phyloP scores from a whole-genome alignment of 495 filamentous ascomycete species.

The Tuber umbilicatum region DNA sequence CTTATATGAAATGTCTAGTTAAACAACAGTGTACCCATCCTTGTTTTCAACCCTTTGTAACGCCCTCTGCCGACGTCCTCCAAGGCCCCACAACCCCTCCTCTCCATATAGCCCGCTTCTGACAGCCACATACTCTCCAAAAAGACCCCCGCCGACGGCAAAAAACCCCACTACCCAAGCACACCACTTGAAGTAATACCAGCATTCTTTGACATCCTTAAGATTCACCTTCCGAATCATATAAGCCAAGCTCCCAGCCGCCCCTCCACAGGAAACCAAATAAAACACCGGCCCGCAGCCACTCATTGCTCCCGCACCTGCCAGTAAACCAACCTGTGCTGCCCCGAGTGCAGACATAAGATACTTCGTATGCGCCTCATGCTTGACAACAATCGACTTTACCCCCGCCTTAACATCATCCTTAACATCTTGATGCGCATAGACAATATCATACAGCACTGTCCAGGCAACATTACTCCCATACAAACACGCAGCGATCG shows the following conservation, averaged over 20 bases:
- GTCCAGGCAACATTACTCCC: slow-evolving; percentile 88
- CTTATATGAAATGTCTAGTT: background rate
- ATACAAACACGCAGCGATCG: slow-evolving; percentile 69
- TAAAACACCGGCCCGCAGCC: slow-evolving; percentile 83
- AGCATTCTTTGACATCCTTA: slow-evolving; percentile 77
- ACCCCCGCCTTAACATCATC: slow-evolving; percentile 90
- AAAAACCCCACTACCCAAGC: slow-evolving; percentile 65
- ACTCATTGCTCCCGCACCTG: slow-evolving; percentile 62
- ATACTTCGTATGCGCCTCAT: slow-evolving; percentile 80
- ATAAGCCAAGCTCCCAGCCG: slow-evolving; percentile 62
- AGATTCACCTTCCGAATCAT: slow-evolving; percentile 89
- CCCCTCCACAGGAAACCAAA: slow-evolving; percentile 75
- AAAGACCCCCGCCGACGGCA: slow-evolving; percentile 50
- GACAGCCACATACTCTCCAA: slow-evolving; percentile 56
- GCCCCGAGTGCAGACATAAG: slow-evolving; percentile 70
- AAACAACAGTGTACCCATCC: background rate
- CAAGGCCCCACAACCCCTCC: slow-evolving; percentile 32
- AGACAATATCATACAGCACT: slow-evolving; percentile 95
- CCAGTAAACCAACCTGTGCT: slow-evolving; percentile 71
- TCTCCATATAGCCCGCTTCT: slow-evolving; percentile 35
- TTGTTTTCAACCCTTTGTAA: background rate
- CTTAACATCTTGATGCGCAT: slow-evolving; percentile 96
- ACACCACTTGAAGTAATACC: slow-evolving; percentile 92
- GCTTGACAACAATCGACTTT: slow-evolving; percentile 86
- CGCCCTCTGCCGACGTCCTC: slow-evolving; percentile 18